A percentile compares a stretch with the other conserved stretches of the same genome.
Evolutionary conservation across 208 protist genomes (phyloP).

Genomic region (Leptomonas seymouri): DNA sequence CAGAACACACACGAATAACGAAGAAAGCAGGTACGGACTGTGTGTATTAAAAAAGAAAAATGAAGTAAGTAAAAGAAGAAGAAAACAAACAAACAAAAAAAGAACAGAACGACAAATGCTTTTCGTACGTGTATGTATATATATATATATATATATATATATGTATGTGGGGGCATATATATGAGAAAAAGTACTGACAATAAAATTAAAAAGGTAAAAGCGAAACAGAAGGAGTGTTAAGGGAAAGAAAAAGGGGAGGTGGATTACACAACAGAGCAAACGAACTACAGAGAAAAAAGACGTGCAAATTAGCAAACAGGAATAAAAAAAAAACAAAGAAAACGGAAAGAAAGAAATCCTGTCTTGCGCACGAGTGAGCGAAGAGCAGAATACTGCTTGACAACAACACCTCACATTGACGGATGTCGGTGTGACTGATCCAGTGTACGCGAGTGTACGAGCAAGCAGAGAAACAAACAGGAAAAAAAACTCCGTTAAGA

Average conservation of each 20-base stretch:
- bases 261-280: not conserved
- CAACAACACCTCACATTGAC: not conserved
- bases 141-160: too few relatives aligned
- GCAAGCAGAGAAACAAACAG: conserved; percentile 7
- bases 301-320: too few relatives aligned
- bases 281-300: not conserved
- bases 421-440: not conserved
- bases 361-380: too few relatives aligned
- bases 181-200: too few relatives aligned
- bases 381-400: too few relatives aligned
- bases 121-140: too few relatives aligned
- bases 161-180: too few relatives aligned
- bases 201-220: not conserved
- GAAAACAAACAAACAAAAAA: conserved; percentile 6
- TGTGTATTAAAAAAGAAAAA: not conserved
- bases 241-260: not conserved
- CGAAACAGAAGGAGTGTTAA: not conserved
- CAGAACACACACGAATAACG: too few relatives aligned
- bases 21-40: not conserved
- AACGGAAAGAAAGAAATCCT: too few relatives aligned
- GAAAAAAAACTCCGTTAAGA: not conserved
- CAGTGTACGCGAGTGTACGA: too few relatives aligned
- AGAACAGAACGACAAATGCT: not conserved
- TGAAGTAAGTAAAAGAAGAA: not conserved
- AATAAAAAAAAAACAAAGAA: too few relatives aligned